A percentile compares a stretch with the other conserved stretches of the same genome.
phyloP scores from a whole-genome alignment of 2,329 filamentous ascomycete genomes.

The Seiridium cupressi region DNA sequence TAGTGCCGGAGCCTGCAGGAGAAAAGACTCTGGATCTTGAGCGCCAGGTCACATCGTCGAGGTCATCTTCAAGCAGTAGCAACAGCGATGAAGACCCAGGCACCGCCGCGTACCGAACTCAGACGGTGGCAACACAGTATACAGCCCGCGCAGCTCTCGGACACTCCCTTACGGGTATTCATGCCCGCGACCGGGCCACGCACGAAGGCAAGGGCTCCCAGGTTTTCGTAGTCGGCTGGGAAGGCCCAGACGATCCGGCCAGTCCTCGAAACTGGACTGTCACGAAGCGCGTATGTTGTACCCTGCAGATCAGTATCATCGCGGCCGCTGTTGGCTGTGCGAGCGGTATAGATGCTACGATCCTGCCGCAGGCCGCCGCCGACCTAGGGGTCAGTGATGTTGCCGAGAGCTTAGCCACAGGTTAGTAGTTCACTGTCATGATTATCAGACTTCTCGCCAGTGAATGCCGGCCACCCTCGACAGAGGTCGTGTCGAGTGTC shows the following conservation, averaged over 20 bases:
- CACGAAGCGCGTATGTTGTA: slow-evolving; percentile 32
- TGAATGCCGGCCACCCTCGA: too few relatives aligned
- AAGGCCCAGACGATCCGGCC: slow-evolving; percentile 31
- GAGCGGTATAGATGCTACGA: slow-evolving; percentile 50
- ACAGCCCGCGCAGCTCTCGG: slow-evolving; percentile 20
- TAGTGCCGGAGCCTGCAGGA: neutral
- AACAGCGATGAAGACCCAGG: neutral
- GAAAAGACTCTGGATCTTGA: neutral
- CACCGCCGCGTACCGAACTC: slow-evolving; percentile 9
- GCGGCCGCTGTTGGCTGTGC: slow-evolving; percentile 49
- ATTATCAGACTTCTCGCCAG: too few relatives aligned
- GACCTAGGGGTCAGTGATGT: slow-evolving; percentile 48
- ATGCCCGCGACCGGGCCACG: slow-evolving; percentile 22
- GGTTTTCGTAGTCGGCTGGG: slow-evolving; percentile 40
- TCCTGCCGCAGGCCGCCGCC: slow-evolving; percentile 39
- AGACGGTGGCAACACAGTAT: slow-evolving; percentile 16
- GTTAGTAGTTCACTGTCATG: slow-evolving; percentile 13
- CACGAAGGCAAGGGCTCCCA: slow-evolving; percentile 22
- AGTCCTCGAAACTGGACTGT: slow-evolving; percentile 37
- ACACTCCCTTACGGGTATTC: slow-evolving; percentile 27
- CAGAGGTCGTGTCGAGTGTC: too few relatives aligned
- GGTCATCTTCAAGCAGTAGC: neutral
- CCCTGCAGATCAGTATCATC: slow-evolving; percentile 42
- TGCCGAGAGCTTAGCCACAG: slow-evolving; percentile 47
- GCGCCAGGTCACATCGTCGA: neutral